A percentile compares a stretch with the other conserved stretches of the same genome.
These are phyloP conservation scores for Talaromyces piceae DNA, from an alignment of 2,329 filamentous ascomycete species.

Conservation along the genomic window DNA sequence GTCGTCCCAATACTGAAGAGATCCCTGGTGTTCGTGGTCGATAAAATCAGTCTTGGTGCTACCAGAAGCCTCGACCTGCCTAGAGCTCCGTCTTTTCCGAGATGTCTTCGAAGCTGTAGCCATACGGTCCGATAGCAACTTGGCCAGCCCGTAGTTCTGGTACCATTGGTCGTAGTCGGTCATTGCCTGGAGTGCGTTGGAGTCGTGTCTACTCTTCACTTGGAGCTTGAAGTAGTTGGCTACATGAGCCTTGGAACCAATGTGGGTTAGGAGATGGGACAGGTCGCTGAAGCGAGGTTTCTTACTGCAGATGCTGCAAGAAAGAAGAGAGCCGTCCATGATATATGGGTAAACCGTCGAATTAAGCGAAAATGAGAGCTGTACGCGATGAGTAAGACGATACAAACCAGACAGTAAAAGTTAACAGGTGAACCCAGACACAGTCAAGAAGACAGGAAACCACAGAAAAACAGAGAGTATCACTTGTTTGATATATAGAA, in stretches of 20 bases:
- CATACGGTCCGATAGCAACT: conserved; percentile 70
- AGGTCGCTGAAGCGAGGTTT: conserved; percentile 77
- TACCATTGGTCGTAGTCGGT: conserved; percentile 75
- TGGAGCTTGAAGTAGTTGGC: conserved; percentile 76
- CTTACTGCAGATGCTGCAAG: conserved; percentile 77
- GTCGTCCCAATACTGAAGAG: not conserved
- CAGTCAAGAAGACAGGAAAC: conserved; percentile 19
- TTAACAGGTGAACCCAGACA: conserved; percentile 19
- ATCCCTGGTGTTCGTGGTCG: not conserved
- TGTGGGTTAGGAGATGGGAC: conserved; percentile 85
- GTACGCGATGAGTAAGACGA: conserved; percentile 6
- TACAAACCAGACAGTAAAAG: conserved; percentile 15
- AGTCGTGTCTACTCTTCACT: conserved; percentile 61
- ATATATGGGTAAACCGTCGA: too few relatives aligned
- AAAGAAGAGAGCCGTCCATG: conserved; percentile 55
- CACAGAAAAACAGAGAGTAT: too few relatives aligned
- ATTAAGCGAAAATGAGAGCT: too few relatives aligned
- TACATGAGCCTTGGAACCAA: conserved; percentile 87
- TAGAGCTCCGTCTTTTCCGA: conserved; percentile 45
- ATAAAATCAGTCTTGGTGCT: conserved; percentile 1
- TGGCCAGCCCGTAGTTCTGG: conserved; percentile 59
- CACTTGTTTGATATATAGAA: conserved; percentile 12
- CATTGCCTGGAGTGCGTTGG: conserved; percentile 55
- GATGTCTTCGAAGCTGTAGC: conserved; percentile 66
- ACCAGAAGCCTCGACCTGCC: conserved; percentile 11